These are phyloP conservation scores for Pistacia atlantica DNA, from an alignment of 345 rosid genomes.

Conservation along the genomic window DNA sequence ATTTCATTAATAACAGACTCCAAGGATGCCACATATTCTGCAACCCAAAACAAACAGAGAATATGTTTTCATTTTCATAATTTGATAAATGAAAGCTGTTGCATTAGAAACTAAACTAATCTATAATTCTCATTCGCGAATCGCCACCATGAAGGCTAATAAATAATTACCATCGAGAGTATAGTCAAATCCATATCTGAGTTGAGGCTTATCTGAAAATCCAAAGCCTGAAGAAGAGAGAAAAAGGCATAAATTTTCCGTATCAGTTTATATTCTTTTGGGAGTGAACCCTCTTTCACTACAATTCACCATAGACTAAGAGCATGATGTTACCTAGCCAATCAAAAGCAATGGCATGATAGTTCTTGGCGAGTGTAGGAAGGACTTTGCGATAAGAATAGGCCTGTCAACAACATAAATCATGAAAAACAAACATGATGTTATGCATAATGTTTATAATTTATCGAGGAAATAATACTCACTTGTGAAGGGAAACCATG, in stretches of 20 bases:
- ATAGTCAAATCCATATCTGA: constrained; percentile 89
- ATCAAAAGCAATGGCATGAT: constrained; percentile 81
- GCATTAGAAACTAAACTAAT: background rate
- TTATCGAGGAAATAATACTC: constrained; percentile 14
- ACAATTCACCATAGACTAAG: background rate
- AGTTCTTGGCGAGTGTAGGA: constrained; percentile 64
- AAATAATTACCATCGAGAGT: constrained; percentile 62
- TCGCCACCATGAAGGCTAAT: background rate
- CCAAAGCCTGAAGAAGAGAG: constrained; percentile 65
- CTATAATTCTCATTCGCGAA: background rate
- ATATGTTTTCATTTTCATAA: background rate
- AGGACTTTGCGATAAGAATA: constrained; percentile 87
- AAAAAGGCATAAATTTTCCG: background rate
- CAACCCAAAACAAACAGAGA: constrained; percentile 20
- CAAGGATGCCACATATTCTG: constrained; percentile 81
- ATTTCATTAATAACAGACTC: constrained; percentile 70
- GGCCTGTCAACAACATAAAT: constrained; percentile 47
- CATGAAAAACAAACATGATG: background rate
- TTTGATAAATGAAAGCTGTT: background rate
- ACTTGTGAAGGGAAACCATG: constrained; percentile 98
- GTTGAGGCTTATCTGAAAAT: constrained; percentile 98
- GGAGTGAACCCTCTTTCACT: background rate
- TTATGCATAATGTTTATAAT: background rate
- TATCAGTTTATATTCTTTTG: constrained; percentile 3
- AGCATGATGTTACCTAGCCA: constrained; percentile 65